Percentiles rank a stretch among this genome's conserved stretches.
These are phyloP conservation scores for Aspergillus kassunensis DNA, from an alignment of 495 filamentous ascomycete species.

Conservation along the genomic window DNA sequence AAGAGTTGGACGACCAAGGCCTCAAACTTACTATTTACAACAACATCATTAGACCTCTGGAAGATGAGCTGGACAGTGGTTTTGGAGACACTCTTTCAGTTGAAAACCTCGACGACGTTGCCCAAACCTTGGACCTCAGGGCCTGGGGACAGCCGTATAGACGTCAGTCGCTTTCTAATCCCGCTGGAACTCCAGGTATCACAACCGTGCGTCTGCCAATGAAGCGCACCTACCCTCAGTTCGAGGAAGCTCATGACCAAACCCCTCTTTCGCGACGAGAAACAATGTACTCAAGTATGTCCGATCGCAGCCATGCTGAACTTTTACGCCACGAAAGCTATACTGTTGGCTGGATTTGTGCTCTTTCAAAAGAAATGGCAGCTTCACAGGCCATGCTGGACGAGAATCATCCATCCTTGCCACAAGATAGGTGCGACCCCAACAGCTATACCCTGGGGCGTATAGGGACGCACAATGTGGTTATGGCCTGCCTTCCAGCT, in stretches of 20 bases:
- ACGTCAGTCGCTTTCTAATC: neutral
- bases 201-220: neutral
- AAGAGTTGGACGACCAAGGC: slow-evolving; percentile 1
- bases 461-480: slow-evolving; percentile 29
- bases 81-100: slow-evolving; percentile 11
- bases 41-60: slow-evolving; percentile 4
- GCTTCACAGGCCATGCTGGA: slow-evolving; percentile 41
- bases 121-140: slow-evolving; percentile 8
- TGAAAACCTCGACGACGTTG: slow-evolving; percentile 8
- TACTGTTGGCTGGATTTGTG: slow-evolving; percentile 48
- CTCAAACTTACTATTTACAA: slow-evolving; percentile 10
- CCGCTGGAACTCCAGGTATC: neutral
- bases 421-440: slow-evolving; percentile 12
- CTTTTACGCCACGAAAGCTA: slow-evolving; percentile 25
- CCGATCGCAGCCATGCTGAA: neutral
- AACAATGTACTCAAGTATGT: neutral
- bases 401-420: slow-evolving; percentile 26
- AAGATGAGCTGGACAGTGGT: slow-evolving; percentile 10
- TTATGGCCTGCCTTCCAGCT: slow-evolving; percentile 30
- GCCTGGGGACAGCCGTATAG: slow-evolving; percentile 5
- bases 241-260: neutral
- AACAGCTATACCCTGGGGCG: slow-evolving; percentile 26
- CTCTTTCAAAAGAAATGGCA: slow-evolving; percentile 33
- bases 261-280: neutral
- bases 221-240: neutral